Base-by-base conservation (phyloP, 495 filamentous ascomycete species). In the Recurvomyces mirabilis region DNA sequence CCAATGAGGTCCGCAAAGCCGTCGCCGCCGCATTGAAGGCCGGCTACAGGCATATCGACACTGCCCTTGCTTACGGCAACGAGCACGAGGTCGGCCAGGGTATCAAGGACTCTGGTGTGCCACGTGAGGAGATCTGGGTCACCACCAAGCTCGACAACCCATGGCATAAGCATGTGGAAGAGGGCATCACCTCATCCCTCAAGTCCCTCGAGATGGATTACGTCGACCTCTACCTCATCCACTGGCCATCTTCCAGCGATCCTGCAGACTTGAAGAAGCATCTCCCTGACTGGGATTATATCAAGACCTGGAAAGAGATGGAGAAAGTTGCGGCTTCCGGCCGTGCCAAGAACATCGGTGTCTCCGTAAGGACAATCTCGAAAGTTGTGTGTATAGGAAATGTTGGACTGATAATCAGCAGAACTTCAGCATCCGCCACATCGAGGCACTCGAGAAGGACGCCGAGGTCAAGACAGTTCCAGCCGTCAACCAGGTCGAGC, bases 111-210 rank as follows among this genome's bases (percentile, higher is more conserved):
- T 84, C 81, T 9, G 84, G 84, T 32, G 77, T 94, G 1, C 81
- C 84, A 22, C 79, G 86, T 29, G 71, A 78, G 24, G 68, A 93
- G 61, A 81, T 93, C 61, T 93, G 79, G 74, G 66, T 93, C 60
- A 89, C 86, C 32, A 91, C 85, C 51, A 94, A 93, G 72, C 74
- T 91, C 39, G 76, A 85, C 66, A 89, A 89, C 70, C 65, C 78
- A 38, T 84, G 76, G 74, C 86, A 93, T 67, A 72, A 81, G 54
- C 63, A 68, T 31, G 77, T 82, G 6, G 60, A 77, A 31, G 75
- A 84, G 59, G 84, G 78, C 30, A 75, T 93, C 51, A 70, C 75
- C 24, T 67, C 63, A 22, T 84, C 78, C 4, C 70, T 93, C 41
- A 75, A 79, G 64, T 71, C 69, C 53, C 70, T 94, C 17, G 79